Percentiles rank a stretch among this genome's conserved stretches.
These are phyloP conservation scores for Pythium phragmiticola DNA, from an alignment of 352 stramenopile species.

Conservation along the genomic window DNA sequence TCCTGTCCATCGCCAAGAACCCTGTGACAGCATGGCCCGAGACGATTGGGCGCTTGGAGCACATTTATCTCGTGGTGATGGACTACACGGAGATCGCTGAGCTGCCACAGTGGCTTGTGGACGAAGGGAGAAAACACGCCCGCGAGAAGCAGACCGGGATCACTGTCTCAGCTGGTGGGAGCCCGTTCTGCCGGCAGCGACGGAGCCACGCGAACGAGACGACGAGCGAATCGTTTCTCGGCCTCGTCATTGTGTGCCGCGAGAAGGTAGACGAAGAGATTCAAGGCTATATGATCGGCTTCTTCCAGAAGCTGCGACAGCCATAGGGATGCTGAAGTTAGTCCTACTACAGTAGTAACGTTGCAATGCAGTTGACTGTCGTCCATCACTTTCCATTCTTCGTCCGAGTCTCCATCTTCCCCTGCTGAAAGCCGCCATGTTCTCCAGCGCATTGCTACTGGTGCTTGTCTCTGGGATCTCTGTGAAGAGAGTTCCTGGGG, in stretches of 20 bases:
- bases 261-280: conserved; percentile 20
- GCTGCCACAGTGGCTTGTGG: conserved; percentile 16
- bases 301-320: neutral
- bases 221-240: neutral
- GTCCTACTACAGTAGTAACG: too few species aligned
- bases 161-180: conserved; percentile 23
- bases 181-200: conserved; percentile 11
- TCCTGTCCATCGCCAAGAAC: conserved; percentile 20
- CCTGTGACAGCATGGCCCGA: conserved; percentile 1
- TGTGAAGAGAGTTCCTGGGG: too few species aligned
- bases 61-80: conserved; percentile 16
- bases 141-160: neutral
- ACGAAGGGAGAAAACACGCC: conserved; percentile 9
- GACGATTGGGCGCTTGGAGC: conserved; percentile 2
- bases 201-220: neutral
- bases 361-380: too few species aligned
- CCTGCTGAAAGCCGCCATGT: too few species aligned
- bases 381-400: too few species aligned
- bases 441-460: too few species aligned
- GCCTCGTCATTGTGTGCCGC: conserved; percentile 13
- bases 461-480: too few species aligned
- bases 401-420: too few species aligned
- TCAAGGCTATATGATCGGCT: conserved; percentile 13
- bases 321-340: neutral
- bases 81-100: conserved; percentile 22